Base-by-base conservation (phyloP, 768 basidiomycete species). In the Filobasidium floriforme region DNA sequence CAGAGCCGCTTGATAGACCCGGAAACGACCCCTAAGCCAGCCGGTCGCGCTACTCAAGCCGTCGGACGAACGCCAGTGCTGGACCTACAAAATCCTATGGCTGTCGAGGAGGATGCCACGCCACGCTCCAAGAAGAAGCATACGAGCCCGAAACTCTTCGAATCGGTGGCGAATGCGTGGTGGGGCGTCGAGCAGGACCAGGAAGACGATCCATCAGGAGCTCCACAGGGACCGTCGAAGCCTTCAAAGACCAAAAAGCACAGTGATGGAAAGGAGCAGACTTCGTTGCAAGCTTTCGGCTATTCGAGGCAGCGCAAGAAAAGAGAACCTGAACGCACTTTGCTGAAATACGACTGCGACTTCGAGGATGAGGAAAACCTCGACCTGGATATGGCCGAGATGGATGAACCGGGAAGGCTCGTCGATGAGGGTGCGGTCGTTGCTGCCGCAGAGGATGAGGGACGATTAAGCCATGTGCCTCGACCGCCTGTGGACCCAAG, bases 251-350 rank as follows among this genome's bases (percentile, higher is more conserved):
- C 24, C 1, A 15, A 24, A 7, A 57, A 26, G 15, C 24, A 26
- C 24, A 5, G 26, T 7, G 54, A 57, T 24, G 54, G 54, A 6
- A 57, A 57, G 54, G 54, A 57, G 24, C 54, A 57, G 54, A 57
- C 54, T 19, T 57, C 54, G 22, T 57, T 57, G 24, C 54, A 57
- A 57, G 54, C 54, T 26, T 57, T 26, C 29, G 54, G 54, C 54
- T 57, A 57, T 24, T 57, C 24, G 12, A 57, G 24, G 54, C 24
- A 32, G 24, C 54, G 15, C 14, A 57, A 32, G 54, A 57, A 57
- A 28, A 57, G 15, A 15, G 29, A 57, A 28, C 24, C 24, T 15
- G 15, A 22, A 24, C 54, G 29, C 4, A 57, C 15, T 4, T 15
- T 57, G 29, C 22, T 57, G n/a, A n/a, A 32, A 24, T 57, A 26